Base-by-base conservation (phyloP, 2,329 filamentous ascomycete species). In the Aspergillus candidus region DNA sequence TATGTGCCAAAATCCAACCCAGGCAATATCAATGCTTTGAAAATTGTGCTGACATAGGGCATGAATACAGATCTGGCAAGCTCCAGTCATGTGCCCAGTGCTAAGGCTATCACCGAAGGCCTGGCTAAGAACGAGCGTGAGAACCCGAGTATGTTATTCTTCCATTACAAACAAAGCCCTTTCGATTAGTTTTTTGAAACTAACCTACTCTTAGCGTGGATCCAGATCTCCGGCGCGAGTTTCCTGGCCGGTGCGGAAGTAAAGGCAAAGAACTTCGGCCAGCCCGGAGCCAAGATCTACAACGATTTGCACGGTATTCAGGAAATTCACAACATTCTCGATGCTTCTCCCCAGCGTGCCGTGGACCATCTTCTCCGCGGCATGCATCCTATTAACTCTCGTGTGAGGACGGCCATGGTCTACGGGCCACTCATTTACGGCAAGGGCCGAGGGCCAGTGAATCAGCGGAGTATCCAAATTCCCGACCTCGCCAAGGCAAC, bases 321-420 rank as follows among this genome's bases (percentile, higher is more conserved):
- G 7, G 61, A 67, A 40, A 48, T 70, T 27, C 60, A 53, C 2
- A 55, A 57, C n/a, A 53, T 67, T 6, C 64, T 67, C 7, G 55
- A 60, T 27, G 37, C 55, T 14, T 63, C 63, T 76, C 52, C 71
- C 17, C 84, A 88, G 63, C 76, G 83, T 17, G 69, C 80, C 49
- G 77, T 86, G 4, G 85, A 89, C 61, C 78, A 80, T 58, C 72
- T 85, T 29, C 74, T 88, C 15, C 66, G 83, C 0, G 68, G 60
- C 1, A 68, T 73, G 0, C 67, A 65, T 5, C 61, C 62, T 4
- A 56, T 62, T 38, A 67, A 71, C 35, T 62, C 66, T 1, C 62
- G 68, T 4, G 60, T 60, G 4, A 78, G 77, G 56, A 79, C 78
- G 0, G 79, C 75, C 11, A 75, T 85, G 27, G 70, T 86, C 2